These are phyloP conservation scores for Beverwykella pulmonaria DNA, from an alignment of 495 filamentous ascomycete genomes.

Conservation along the genomic window DNA sequence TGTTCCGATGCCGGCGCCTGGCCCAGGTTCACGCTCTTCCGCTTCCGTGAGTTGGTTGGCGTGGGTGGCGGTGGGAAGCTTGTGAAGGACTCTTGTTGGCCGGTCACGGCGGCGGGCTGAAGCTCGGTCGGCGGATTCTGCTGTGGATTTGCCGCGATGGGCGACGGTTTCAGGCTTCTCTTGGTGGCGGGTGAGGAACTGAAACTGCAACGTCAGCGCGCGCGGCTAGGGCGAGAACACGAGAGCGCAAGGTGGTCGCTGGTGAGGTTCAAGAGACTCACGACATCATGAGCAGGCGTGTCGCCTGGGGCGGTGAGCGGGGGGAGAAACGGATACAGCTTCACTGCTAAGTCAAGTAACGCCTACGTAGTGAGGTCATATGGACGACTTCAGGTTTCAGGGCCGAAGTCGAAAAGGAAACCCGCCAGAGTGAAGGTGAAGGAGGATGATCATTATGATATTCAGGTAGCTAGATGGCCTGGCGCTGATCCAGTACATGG, in stretches of 20 bases:
- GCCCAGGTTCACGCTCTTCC: constrained; percentile 32
- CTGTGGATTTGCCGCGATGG: constrained; percentile 30
- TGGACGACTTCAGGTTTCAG: constrained; percentile 30
- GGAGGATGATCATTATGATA: constrained; percentile 42
- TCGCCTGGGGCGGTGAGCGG: background rate
- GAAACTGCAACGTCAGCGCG: constrained; percentile 38
- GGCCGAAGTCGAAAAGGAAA: constrained; percentile 26
- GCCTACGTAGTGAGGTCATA: constrained; percentile 24
- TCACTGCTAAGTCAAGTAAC: constrained; percentile 20
- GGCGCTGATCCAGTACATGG: constrained; percentile 42
- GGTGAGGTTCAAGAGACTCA: constrained; percentile 33
- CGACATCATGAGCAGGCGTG: constrained; percentile 34
- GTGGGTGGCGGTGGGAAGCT: constrained; percentile 16
- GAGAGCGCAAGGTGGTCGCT: background rate
- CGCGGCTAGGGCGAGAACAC: constrained; percentile 6
- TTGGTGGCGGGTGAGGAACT: constrained; percentile 39
- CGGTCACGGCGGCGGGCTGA: constrained; percentile 14
- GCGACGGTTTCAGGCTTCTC: constrained; percentile 40
- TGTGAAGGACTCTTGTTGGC: constrained; percentile 18
- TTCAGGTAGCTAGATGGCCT: constrained; percentile 39
- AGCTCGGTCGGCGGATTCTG: constrained; percentile 29
- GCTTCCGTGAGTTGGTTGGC: constrained; percentile 36
- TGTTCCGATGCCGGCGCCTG: constrained; percentile 17
- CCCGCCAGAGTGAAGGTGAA: constrained; percentile 27
- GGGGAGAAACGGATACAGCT: constrained; percentile 8